phyloP scores from a whole-genome alignment of 345 rosid genomes.

The Arabidopsis arenosa region DNA sequence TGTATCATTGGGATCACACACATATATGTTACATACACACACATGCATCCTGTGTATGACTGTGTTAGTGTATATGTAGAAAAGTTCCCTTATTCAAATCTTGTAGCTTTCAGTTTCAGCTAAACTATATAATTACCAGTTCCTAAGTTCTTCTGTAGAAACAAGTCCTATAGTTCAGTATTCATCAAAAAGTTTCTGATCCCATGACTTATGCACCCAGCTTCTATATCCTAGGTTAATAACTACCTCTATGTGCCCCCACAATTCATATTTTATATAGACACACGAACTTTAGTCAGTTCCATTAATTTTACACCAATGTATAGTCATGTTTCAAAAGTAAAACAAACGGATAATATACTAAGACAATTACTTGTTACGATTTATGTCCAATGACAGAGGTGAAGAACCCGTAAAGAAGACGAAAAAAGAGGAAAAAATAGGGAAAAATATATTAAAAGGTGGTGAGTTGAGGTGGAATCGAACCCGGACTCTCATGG shows the following conservation, averaged over 20 bases:
- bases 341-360: background rate
- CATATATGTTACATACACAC: background rate
- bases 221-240: constrained; percentile 15
- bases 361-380: background rate
- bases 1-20: background rate
- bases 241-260: constrained; percentile 15
- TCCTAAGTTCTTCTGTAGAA: background rate
- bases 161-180: background rate
- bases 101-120: constrained; percentile 17
- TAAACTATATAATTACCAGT: background rate
- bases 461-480: no score
- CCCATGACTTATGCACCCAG: constrained; percentile 18
- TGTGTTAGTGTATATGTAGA: background rate
- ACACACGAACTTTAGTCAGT: background rate
- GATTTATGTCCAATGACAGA: constrained; percentile 2
- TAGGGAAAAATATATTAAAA: no score
- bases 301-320: background rate
- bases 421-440: no score
- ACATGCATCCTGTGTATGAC: no score
- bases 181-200: constrained; percentile 8
- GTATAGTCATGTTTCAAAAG: background rate
- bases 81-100: constrained; percentile 8
- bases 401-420: no score
- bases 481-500: no score
- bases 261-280: constrained; percentile 4